Conservation (phyloP, 768 basidiomycete species). For the Terana coerulea region DNA sequence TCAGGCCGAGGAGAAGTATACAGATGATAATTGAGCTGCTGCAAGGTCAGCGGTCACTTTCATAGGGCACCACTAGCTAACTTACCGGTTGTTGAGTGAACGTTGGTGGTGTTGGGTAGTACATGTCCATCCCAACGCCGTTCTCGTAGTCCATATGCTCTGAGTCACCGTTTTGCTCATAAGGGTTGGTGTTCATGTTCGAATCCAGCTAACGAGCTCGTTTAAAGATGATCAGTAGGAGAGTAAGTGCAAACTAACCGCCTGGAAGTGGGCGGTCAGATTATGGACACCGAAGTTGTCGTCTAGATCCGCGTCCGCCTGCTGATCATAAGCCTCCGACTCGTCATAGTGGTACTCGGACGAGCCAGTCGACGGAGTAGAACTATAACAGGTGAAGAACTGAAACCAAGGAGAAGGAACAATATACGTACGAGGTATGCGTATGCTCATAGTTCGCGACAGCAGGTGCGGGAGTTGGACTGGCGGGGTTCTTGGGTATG, state of each 20-base stretch:
- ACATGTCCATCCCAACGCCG: constrained; percentile 20
- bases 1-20: constrained; percentile 73
- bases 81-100: constrained; percentile 71
- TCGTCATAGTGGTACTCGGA: constrained; percentile 8
- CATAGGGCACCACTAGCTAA: constrained; percentile 2
- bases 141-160: constrained; percentile 20
- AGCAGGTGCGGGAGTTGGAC: constrained; percentile 9
- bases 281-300: constrained; percentile 21
- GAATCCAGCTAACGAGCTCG: neutral
- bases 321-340: constrained; percentile 8
- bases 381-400: constrained; percentile 13
- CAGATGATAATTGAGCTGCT: constrained; percentile 87
- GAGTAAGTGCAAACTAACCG: constrained; percentile 16
- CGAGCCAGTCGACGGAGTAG: constrained; percentile 13
- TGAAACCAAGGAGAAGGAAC: constrained; percentile 7
- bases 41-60: constrained; percentile 4
- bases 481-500: constrained; percentile 56
- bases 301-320: constrained; percentile 27
- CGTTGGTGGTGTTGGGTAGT: constrained; percentile 29
- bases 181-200: constrained; percentile 13
- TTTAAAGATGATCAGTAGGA: neutral
- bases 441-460: neutral
- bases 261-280: constrained; percentile 31
- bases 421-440: neutral
- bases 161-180: constrained; percentile 13